Percentiles rank a stretch among this genome's conserved stretches.
These are phyloP conservation scores for Litsea cubeba DNA, from an alignment of 164 flowering plant species.

Conservation along the genomic window DNA sequence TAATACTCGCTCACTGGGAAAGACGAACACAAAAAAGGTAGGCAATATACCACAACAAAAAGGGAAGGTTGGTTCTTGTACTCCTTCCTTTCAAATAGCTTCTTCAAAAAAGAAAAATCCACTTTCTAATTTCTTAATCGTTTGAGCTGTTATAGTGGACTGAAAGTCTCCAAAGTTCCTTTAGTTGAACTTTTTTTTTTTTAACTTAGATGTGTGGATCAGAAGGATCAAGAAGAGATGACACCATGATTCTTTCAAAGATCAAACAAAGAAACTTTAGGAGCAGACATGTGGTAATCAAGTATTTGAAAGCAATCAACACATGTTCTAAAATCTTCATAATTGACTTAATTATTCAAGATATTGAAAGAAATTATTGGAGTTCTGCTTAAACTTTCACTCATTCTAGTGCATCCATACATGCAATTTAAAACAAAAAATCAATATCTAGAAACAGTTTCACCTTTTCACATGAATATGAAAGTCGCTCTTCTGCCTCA, in stretches of 20 bases:
- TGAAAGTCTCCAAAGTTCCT: too few relatives aligned
- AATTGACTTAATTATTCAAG: background rate
- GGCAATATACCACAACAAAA: too few relatives aligned
- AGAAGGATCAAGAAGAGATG: too few relatives aligned
- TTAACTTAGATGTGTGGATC: too few relatives aligned
- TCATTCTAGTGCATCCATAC: background rate
- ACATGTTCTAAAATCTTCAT: background rate
- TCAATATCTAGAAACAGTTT: conserved; percentile 5
- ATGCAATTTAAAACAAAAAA: background rate
- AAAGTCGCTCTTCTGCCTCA: conserved; percentile 93
- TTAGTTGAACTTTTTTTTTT: too few relatives aligned
- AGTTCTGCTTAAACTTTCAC: background rate
- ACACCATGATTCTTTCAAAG: background rate
- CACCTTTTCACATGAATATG: conserved; percentile 98
- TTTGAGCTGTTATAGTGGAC: too few relatives aligned
- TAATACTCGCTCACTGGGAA: too few relatives aligned
- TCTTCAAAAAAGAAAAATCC: too few relatives aligned
- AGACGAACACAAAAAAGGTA: too few relatives aligned
- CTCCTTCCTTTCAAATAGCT: too few relatives aligned
- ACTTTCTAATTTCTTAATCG: too few relatives aligned
- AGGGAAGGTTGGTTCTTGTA: too few relatives aligned
- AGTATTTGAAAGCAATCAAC: background rate
- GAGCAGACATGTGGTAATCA: background rate
- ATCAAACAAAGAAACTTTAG: background rate
- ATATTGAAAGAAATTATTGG: background rate